These are phyloP conservation scores for Jatropha curcas DNA, from an alignment of 345 rosid species.

Conservation along the genomic window DNA sequence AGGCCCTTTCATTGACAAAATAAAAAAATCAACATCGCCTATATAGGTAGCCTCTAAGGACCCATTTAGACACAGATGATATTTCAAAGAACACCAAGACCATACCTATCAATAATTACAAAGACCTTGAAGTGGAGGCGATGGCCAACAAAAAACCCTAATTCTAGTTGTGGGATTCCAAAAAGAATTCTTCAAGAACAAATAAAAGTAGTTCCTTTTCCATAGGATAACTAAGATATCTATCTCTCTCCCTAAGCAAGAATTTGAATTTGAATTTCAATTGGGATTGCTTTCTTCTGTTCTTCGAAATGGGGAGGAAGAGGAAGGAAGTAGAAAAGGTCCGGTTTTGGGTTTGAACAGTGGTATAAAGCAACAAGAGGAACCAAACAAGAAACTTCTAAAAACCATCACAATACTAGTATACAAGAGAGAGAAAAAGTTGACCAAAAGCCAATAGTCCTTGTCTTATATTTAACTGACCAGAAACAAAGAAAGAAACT, in stretches of 20 bases:
- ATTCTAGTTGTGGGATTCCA: not conserved
- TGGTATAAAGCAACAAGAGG: conserved; percentile 3
- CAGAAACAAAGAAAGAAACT: too few species aligned
- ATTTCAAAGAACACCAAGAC: not conserved
- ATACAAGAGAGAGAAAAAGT: not conserved
- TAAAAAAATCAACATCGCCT: not conserved
- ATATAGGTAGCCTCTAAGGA: not conserved
- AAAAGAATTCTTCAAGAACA: not conserved
- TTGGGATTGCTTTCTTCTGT: not conserved
- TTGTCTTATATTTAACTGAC: not conserved
- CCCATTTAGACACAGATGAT: not conserved
- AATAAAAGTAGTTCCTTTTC: not conserved
- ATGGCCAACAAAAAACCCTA: not conserved
- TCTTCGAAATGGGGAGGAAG: not conserved
- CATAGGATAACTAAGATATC: not conserved
- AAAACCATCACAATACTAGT: not conserved
- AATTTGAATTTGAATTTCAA: not conserved
- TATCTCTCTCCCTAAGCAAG: too few species aligned
- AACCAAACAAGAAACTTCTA: conserved; percentile 6
- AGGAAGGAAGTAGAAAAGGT: not conserved
- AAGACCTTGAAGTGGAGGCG: not conserved
- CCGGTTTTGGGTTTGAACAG: not conserved
- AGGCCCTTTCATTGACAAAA: not conserved
- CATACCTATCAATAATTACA: not conserved
- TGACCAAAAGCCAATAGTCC: conserved; percentile 4